These are phyloP conservation scores for Tricharina praecox DNA, from an alignment of 495 filamentous ascomycete genomes.

Conservation along the genomic window DNA sequence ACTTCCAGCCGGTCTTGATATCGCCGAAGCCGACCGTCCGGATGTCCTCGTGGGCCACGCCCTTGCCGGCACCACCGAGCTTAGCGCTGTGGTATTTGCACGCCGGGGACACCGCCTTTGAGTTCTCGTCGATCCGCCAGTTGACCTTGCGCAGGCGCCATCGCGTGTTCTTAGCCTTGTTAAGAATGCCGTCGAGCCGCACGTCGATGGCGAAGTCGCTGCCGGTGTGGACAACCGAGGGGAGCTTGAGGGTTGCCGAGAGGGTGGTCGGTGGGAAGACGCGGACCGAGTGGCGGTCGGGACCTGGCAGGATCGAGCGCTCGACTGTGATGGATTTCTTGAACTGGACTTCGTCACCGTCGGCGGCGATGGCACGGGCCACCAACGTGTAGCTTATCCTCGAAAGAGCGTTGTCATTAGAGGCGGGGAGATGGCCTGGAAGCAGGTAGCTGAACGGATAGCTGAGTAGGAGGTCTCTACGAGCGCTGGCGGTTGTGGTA, in stretches of 20 bases:
- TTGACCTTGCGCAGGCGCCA: conserved; percentile 81
- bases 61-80: conserved; percentile 52
- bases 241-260: conserved; percentile 60
- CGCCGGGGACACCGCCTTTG: conserved; percentile 61
- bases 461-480: conserved; percentile 51
- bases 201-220: conserved; percentile 65
- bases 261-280: conserved; percentile 95
- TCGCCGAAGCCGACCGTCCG: conserved; percentile 59
- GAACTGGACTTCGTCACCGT: conserved; percentile 36
- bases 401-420: conserved; percentile 53
- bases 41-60: conserved; percentile 57
- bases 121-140: conserved; percentile 82
- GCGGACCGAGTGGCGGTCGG: conserved; percentile 65
- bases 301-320: conserved; percentile 47
- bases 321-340: conserved; percentile 40
- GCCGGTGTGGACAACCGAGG: conserved; percentile 71
- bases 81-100: conserved; percentile 64
- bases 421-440: conserved; percentile 70
- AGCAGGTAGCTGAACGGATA: conserved; percentile 89
- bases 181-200: conserved; percentile 61
- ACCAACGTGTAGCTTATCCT: conserved; percentile 62
- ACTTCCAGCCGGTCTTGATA: conserved; percentile 83
- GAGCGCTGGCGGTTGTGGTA: conserved; percentile 38
- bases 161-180: conserved; percentile 42
- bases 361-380: conserved; percentile 46